Evolutionary conservation across 352 stramenopile genomes (phyloP), one percentile per base, ranked within the genome.

Genomic region (Pythium periplocum): DNA sequence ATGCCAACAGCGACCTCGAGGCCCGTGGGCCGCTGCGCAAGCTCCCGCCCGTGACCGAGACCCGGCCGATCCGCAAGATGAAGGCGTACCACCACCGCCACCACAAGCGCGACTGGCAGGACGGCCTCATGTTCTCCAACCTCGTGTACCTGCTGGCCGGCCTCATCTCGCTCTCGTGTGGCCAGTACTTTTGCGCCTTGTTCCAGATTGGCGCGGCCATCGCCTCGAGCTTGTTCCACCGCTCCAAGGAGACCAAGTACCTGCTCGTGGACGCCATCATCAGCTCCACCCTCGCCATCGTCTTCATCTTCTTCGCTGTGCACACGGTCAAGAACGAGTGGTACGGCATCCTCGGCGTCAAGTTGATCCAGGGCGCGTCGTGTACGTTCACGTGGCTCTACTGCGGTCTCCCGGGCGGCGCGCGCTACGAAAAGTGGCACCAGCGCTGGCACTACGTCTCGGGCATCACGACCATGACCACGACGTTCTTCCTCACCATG

Each of bases 401-500:
- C 69, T 92, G 82, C 54, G 82, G 79, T 1, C 64, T 92, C 46
- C 82, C 82, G 2, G 82, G 82, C 50, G 77, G 76, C 47, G 64
- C 66, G 42, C 78, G 79, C 46, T 92, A 92, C 64, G 82, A 92
- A 17, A 73, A 73, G 53, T 92, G 82, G 82, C 82, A 92, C 71
- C 69, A 82, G 52, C 74, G 71, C 42, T 92, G 82, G 82, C 82
- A 92, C 65, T 92, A 89, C 68, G 75, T 86, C 53, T 92, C 82
- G 46, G 82, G 79, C 33, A 58, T 73, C 47, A 90, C 79, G 48
- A 92, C 82, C 43, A 82, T 90, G 32, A 80, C 71, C 30, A 90
- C 77, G 7, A 87, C 82, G 52, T 66, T 89, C 45, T 77, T 90
- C 55, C 62, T 92, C 54, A 74, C 71, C 49, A 69, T 75, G 59